Base-by-base conservation (phyloP, 495 filamentous ascomycete species). In the Podospora pseudoanserina region DNA sequence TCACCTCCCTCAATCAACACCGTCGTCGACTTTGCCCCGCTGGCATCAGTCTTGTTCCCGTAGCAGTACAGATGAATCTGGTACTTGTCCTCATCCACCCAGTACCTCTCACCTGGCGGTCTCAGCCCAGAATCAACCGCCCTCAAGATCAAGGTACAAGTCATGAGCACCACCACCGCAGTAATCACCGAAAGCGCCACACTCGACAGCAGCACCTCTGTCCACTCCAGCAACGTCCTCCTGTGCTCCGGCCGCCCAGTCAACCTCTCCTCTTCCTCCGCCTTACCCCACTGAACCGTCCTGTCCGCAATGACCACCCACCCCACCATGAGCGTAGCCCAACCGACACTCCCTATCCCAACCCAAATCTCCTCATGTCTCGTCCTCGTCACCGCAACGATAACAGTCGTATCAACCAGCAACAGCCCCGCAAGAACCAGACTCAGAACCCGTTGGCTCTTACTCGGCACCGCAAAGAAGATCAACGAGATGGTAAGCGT, bases 181-280 rank as follows among this genome's bases (percentile, higher is more conserved):
- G 86, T 85, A 72, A 94, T 84, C 67, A 91, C 71, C 20, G 86
- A 79, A 73, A 94, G 79, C 66, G 90, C 83, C 55, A 94, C 79
- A 32, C 59, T 92, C 30, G 91, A 89, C n/a, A 86, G 72, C 1
- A 96, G 76, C n/a, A 97, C 91, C 59, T 89, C 91, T 28, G 86
- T 75, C 95, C 95, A 97, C 79, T 97, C 91, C 13, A 83, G 77
- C 30, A 97, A 73, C 0, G 92, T 91, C 15, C 94, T 88, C 23
- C 93, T 88, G 13, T 89, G 93, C 78, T 97, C 94, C 18, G 87
- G 84, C n/a, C 93, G 89, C 30, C 95, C 95, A 0, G 95, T 99
- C 15, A 99, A 82, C 18, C 95, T 86, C 72, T 96, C 89, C 78
- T 99, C 95, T 74, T 99, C 95, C 70, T 97, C 91, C 0, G 80